Percentiles rank a stretch among this genome's conserved stretches.
Conservation (phyloP, 1,139 yeast species). For the Suhomyces ambrosiae region DNA sequence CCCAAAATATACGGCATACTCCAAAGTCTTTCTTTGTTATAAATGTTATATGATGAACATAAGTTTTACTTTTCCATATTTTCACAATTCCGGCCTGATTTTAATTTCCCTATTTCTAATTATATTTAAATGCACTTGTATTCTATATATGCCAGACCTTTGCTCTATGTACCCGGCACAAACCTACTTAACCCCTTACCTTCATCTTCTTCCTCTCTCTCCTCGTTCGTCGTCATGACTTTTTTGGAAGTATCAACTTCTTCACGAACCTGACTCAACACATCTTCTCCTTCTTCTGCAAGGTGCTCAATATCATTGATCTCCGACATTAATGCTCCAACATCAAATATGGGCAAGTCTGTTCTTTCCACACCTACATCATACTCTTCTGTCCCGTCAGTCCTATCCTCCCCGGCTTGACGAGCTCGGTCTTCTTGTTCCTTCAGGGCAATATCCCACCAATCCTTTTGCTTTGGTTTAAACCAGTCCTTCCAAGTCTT, state of each 20-base stretch:
- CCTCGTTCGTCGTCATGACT: conserved; percentile 22
- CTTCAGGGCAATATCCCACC: conserved; percentile 71
- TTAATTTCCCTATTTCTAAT: too few species aligned
- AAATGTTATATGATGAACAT: too few species aligned
- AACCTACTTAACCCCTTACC: conserved; percentile 1
- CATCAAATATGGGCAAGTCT: conserved; percentile 42
- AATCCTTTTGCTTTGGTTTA: conserved; percentile 75
- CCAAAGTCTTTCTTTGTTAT: too few species aligned
- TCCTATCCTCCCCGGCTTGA: conserved; percentile 1
- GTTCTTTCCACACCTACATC: conserved; percentile 11
- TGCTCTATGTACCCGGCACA: conserved; percentile 4
- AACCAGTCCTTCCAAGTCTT: conserved; percentile 66
- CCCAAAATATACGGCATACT: too few species aligned
- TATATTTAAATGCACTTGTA: too few species aligned
- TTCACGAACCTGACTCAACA: conserved; percentile 19
- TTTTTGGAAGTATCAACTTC: conserved; percentile 17
- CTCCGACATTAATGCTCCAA: conserved; percentile 48
- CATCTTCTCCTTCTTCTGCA: conserved; percentile 22
- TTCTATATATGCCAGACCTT: conserved; percentile 1
- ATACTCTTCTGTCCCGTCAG: conserved; percentile 10
- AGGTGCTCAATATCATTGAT: conserved; percentile 46
- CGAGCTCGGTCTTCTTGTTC: conserved; percentile 2
- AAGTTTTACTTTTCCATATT: too few species aligned
- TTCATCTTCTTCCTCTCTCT: conserved; percentile 22
- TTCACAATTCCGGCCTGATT: too few species aligned